Evolutionary conservation across 257 asterid genomes (phyloP), one percentile per base, ranked within the genome.

Genomic region (Coffea canephora): DNA sequence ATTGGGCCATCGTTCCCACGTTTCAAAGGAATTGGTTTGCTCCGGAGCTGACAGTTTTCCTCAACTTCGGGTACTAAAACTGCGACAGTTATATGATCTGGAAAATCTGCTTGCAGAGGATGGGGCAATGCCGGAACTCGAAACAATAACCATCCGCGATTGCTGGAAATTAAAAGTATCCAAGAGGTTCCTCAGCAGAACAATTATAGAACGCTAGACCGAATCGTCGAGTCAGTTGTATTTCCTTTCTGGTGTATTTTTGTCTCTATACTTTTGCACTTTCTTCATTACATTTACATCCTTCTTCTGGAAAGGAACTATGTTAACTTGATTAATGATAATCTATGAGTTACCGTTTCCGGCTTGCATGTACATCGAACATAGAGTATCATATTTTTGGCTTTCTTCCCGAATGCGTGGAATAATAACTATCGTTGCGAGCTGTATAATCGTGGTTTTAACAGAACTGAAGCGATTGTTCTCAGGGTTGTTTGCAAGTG

Each of bases 11-110:
- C 18, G 61, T 66, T 10, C 5, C 0, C 7, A 79, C 25, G 21
- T 1, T 8, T 68, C 59, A 31, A 45, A 14, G 8, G 68, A 15
- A 11, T 41, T 69, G n/a, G 76, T 55, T 39, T 45, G 69, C 54
- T 80, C 79, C 11, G 80, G 73, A 8, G 67, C 76, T 21, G 69
- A 66, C 43, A 66, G 73, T 50, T 80, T 80, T 75, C 77, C 59
- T 6, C 76, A n/a, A 48, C 83, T 80, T 74, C 77, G 70, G 52
- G 34, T 75, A 15, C 34, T 80, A 4, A 46, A 43, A 23, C 31
- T 71, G 4, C 55, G 15, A 19, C 14, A 25, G 7, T 23, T 43
- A 19, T 23, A 27, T 46, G 23, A 18, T 34, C 11, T 69, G 57
- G 59, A 71, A 46, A 5, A 71, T 25, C 0, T 66, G 36, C 39